Evolutionary conservation across 2,329 filamentous ascomycete species (phyloP).

Genomic region (Paradendryphiella salina): DNA sequence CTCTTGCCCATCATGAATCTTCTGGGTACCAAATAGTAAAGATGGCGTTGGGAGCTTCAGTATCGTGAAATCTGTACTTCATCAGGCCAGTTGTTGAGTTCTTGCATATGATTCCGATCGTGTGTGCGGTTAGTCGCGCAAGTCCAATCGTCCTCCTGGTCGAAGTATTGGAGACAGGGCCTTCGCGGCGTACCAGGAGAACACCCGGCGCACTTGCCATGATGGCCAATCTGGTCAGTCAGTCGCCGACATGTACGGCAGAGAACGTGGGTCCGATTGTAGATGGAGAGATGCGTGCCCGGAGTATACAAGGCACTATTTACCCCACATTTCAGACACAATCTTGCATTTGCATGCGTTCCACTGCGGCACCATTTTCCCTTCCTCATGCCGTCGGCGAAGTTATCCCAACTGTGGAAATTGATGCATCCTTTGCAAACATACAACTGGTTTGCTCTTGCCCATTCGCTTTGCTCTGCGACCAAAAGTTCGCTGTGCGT

Average conservation of each 20-base stretch:
- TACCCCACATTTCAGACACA: constrained; percentile 36
- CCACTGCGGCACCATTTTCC: constrained; percentile 31
- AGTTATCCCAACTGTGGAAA: constrained; percentile 25
- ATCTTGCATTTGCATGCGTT: constrained; percentile 26
- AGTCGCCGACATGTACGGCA: constrained; percentile 23
- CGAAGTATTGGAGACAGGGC: constrained; percentile 2
- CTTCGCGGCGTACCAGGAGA: constrained; percentile 10
- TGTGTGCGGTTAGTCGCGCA: constrained; percentile 12
- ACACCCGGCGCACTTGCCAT: constrained; percentile 20
- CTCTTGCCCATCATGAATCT: background rate
- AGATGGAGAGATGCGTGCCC: constrained; percentile 27
- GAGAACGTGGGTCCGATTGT: constrained; percentile 24
- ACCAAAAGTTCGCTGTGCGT: constrained; percentile 25
- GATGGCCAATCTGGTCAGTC: constrained; percentile 21
- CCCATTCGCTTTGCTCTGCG: constrained; percentile 29
- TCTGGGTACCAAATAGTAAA: background rate
- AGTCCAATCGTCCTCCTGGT: constrained; percentile 20
- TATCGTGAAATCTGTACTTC: constrained; percentile 8
- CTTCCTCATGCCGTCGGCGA: constrained; percentile 39
- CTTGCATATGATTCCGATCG: constrained; percentile 21
- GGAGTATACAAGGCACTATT: constrained; percentile 21
- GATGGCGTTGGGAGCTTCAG: background rate
- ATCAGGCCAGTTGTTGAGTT: constrained; percentile 23
- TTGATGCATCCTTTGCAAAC: constrained; percentile 28
- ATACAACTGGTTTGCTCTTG: constrained; percentile 24